phyloP scores from a whole-genome alignment of 768 basidiomycete genomes.

The Russula olivacea region DNA sequence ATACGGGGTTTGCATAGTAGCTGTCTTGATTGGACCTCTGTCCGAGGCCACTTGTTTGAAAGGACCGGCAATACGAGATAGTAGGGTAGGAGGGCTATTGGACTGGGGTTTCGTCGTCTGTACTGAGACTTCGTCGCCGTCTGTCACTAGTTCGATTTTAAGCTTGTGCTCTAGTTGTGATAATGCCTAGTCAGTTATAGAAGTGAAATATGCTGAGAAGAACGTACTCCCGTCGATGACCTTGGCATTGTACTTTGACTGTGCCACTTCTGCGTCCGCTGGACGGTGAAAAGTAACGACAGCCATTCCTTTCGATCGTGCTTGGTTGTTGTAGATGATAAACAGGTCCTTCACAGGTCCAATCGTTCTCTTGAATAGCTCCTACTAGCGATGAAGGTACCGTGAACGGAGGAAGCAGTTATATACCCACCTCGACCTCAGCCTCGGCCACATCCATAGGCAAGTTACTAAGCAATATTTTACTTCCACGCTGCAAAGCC shows the following conservation, averaged over 20 bases:
- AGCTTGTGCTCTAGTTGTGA: conserved; percentile 52
- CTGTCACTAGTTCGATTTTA: conserved; percentile 56
- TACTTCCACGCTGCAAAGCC: conserved; percentile 19
- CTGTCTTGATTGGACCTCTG: neutral
- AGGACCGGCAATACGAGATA: conserved; percentile 34
- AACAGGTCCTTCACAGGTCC: conserved; percentile 68
- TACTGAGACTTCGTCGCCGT: conserved; percentile 33
- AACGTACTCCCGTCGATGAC: conserved; percentile 59
- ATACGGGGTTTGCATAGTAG: neutral
- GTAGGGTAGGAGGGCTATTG: conserved; percentile 34
- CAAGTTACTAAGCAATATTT: conserved; percentile 24
- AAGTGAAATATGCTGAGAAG: neutral
- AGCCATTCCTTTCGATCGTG: conserved; percentile 75
- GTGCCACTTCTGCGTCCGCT: conserved; percentile 58
- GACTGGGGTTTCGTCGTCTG: conserved; percentile 27
- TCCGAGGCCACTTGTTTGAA: neutral
- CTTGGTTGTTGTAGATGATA: conserved; percentile 69
- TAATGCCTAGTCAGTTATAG: neutral
- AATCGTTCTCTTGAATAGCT: conserved; percentile 69
- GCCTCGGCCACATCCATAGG: conserved; percentile 24
- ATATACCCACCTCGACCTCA: conserved; percentile 20
- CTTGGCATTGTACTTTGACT: conserved; percentile 67
- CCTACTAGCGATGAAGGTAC: conserved; percentile 37
- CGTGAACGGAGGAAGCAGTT: neutral
- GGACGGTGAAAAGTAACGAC: conserved; percentile 59